Evolutionary conservation across 2,329 filamentous ascomycete species (phyloP).

Genomic region (Fusarium armeniacum): DNA sequence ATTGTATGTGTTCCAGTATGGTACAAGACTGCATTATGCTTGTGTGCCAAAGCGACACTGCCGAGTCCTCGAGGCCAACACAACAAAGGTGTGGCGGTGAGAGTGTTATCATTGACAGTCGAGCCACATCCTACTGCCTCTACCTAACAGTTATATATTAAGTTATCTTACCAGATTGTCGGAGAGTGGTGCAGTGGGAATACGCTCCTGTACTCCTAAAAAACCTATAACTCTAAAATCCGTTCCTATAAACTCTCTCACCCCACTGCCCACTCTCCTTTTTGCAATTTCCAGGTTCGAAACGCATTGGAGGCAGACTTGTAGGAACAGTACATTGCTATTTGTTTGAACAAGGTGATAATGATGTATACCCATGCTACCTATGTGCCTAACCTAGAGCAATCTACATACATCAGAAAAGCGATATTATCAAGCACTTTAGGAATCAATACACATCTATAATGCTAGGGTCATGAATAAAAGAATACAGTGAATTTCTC

Average conservation of each 20-base stretch:
- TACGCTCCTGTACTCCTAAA: neutral
- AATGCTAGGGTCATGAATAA: fast-evolving
- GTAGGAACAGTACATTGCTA: too few species aligned
- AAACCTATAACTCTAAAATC: neutral
- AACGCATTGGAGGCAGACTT: neutral
- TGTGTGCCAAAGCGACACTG: neutral
- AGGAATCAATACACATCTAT: too few species aligned
- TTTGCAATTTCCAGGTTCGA: neutral
- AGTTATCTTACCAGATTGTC: neutral
- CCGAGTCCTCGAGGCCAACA: neutral
- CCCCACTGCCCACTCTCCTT: neutral
- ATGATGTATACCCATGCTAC: too few species aligned
- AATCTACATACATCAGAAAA: neutral
- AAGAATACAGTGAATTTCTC: fast-evolving
- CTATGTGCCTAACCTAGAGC: neutral
- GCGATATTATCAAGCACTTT: too few species aligned
- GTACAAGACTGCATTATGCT: too few species aligned
- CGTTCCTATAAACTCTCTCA: too few species aligned
- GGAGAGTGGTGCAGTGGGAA: neutral
- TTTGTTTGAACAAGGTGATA: too few species aligned
- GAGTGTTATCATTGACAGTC: neutral
- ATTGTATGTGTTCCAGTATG: too few species aligned
- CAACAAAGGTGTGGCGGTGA: neutral
- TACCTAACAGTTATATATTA: neutral
- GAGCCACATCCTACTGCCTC: too few species aligned